phyloP scores from a whole-genome alignment of 176 grass and related monocot genomes.

The Poa pratensis region DNA sequence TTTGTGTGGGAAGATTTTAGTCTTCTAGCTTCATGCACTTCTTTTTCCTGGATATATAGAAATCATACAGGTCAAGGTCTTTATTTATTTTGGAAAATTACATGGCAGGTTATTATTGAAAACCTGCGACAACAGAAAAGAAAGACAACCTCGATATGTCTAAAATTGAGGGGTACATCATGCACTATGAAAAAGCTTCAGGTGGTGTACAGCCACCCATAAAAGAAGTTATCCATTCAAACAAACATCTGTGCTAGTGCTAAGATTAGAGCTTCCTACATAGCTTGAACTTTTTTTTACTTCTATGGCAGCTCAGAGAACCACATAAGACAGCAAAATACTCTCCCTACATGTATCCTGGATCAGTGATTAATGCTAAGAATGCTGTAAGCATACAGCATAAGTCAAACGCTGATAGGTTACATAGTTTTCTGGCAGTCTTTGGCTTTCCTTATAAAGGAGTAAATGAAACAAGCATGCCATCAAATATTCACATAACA shows the following conservation, averaged over 20 bases:
- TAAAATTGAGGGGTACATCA: slow-evolving; percentile 33
- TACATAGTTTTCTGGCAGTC: not conserved
- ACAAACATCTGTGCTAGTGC: not conserved
- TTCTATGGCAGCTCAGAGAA: slow-evolving; percentile 25
- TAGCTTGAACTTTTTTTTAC: not conserved
- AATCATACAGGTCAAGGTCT: slow-evolving; percentile 33
- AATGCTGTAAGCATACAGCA: slow-evolving; percentile 29
- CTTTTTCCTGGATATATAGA: slow-evolving; percentile 70
- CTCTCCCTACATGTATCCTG: slow-evolving; percentile 28
- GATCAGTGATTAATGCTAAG: not conserved
- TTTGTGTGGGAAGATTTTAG: slow-evolving; percentile 86
- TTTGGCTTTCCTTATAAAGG: slow-evolving; percentile 10
- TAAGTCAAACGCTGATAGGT: not conserved
- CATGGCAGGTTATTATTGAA: not conserved
- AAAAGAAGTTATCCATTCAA: not conserved
- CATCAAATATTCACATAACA: slow-evolving; percentile 34
- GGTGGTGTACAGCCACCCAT: not conserved
- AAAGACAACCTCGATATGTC: slow-evolving; percentile 13
- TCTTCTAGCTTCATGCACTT: slow-evolving; percentile 83
- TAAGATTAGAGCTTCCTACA: slow-evolving; percentile 33
- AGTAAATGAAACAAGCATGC: slow-evolving; percentile 9
- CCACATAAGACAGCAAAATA: not conserved
- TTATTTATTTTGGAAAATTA: slow-evolving; percentile 21
- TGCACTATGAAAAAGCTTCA: slow-evolving; percentile 22
- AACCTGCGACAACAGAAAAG: not conserved